Evolutionary conservation across 179 eudicot genomes (phyloP).

Genomic region (Gypsophila paniculata): DNA sequence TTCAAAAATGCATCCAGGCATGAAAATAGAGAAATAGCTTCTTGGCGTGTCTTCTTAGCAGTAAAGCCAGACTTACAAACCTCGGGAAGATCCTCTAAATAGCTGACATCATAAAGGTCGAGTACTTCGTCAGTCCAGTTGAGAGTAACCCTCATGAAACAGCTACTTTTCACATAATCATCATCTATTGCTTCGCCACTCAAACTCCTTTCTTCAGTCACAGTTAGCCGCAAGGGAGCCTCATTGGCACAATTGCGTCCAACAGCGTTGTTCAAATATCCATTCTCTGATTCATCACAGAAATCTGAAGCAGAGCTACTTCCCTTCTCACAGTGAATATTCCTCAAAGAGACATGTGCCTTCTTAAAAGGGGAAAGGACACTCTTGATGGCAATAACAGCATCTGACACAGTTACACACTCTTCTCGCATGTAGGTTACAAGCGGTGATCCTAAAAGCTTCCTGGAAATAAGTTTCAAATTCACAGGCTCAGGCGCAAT

Average conservation of each 20-base stretch:
- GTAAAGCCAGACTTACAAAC: conserved; percentile 64
- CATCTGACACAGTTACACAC: conserved; percentile 52
- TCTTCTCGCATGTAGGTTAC: conserved; percentile 60
- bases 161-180: conserved; percentile 40
- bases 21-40: conserved; percentile 80
- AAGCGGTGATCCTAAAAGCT: conserved; percentile 72
- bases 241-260: conserved; percentile 32
- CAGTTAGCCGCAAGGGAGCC: conserved; percentile 42
- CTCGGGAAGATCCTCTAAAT: conserved; percentile 74
- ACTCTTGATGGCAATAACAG: conserved; percentile 46
- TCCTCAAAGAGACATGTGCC: conserved; percentile 27
- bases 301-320: conserved; percentile 37
- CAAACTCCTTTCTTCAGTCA: conserved; percentile 54
- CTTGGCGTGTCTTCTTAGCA: conserved; percentile 82
- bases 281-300: conserved; percentile 30
- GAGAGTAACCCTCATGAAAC: conserved; percentile 46
- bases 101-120: conserved; percentile 57
- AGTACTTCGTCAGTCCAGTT: conserved; percentile 68
- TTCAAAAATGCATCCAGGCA: conserved; percentile 93
- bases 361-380: conserved; percentile 62
- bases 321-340: conserved; percentile 28
- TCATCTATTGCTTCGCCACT: conserved; percentile 44
- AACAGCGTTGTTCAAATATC: conserved; percentile 28
- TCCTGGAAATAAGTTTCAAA: conserved; percentile 43
- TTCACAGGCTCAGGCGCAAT: conserved; percentile 32